These are phyloP conservation scores for Grifola frondosa DNA, from an alignment of 1,284 basidiomycete genomes.

Conservation along the genomic window DNA sequence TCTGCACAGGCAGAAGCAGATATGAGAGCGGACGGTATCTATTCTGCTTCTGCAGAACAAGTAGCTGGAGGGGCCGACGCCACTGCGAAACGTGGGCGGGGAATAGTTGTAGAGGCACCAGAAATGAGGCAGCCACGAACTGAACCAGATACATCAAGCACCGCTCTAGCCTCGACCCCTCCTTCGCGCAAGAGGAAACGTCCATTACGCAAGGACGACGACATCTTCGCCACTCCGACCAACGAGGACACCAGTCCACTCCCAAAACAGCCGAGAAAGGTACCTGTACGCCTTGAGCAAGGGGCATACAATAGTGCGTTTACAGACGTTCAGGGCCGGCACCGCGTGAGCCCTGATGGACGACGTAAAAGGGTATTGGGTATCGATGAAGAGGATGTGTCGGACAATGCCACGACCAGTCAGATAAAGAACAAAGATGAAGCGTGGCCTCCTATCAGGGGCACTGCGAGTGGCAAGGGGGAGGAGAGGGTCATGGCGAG, in stretches of 20 bases:
- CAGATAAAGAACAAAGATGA: slow-evolving; percentile 1
- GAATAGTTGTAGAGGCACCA: not conserved
- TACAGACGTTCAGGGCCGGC: slow-evolving; percentile 15
- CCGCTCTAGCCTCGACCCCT: not conserved
- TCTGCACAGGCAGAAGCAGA: no score
- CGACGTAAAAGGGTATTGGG: slow-evolving; percentile 11
- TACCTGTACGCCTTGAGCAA: slow-evolving; percentile 23
- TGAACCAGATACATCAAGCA: no score
- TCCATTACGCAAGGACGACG: slow-evolving; percentile 10
- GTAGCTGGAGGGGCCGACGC: no score
- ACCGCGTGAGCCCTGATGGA: slow-evolving; percentile 10
- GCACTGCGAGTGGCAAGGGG: slow-evolving; percentile 2
- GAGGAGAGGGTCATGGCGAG: slow-evolving; percentile 5
- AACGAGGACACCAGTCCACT: not conserved
- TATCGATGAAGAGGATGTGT: slow-evolving; percentile 15
- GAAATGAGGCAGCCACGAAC: not conserved
- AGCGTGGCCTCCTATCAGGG: slow-evolving; percentile 11
- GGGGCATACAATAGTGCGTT: slow-evolving; percentile 27
- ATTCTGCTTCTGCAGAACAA: no score
- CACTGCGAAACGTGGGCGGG: no score
- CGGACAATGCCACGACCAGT: no score
- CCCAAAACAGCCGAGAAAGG: slow-evolving; percentile 6
- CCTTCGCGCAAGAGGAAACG: not conserved
- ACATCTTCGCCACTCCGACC: slow-evolving; percentile 1
- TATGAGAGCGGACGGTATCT: no score